Evolutionary conservation across 192 early-diverging fungal species (phyloP), one percentile per base, ranked within the genome.

Genomic region (Spizellomyces sp.): DNA sequence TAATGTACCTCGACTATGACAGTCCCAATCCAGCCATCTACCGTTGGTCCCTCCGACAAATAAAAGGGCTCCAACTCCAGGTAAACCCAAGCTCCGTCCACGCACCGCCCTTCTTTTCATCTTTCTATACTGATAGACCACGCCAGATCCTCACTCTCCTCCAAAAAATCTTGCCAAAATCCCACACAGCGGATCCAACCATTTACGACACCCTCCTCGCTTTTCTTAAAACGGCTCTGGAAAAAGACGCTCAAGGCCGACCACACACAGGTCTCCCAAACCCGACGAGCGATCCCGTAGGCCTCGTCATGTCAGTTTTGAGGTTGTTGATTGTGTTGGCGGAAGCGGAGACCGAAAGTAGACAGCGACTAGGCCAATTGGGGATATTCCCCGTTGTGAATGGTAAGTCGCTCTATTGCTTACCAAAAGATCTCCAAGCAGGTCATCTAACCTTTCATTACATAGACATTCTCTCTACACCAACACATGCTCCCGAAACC

Each of bases 31-130:
- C 64, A 5, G 58, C 62, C 8, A 66, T 80, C 10, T 21, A 48
- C 6, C 54, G 69, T 21, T 80, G 78, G 81, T 72, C 52, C 21
- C 44, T 72, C 12, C 41, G 63, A 21, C 78, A 82, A 36, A 70
- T 82, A 21, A 67, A 74, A 17, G 75, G 63, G 17, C 45, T 79
- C 9, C 80, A 82, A 41, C 66, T 80, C 17, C 72, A 79, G 70
- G 70, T 73, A 73, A 9, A 5, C 1, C 41, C 9, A 15, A 17
- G 44, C 19, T 48, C 8, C 50, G 48, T 78, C 52, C 48, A 42
- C 21, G 19, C 21, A 14, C 15, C 22, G 21, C 12, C 19, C 48
- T 44, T 47, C 67, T 44, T 9, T 48, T 22, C 36, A 3, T 67
- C 58, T 17, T 36, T 46, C 48, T 63, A 10, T 62, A 36, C 41